These are phyloP conservation scores for Pseudozyma sp. DNA, from an alignment of 1,284 basidiomycete genomes.

Conservation along the genomic window DNA sequence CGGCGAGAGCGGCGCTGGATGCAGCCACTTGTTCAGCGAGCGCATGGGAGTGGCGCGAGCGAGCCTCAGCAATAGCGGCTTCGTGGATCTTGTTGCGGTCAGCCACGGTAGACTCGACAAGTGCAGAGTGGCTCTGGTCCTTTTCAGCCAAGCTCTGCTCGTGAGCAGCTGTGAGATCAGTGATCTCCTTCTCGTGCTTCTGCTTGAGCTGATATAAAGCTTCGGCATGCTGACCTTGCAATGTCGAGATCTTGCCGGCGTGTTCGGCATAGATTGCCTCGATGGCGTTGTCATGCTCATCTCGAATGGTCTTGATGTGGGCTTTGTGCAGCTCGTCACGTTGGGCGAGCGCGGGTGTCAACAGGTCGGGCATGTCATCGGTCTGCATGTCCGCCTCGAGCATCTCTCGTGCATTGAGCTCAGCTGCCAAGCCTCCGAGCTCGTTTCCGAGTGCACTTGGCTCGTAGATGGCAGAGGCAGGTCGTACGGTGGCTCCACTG, in stretches of 20 bases:
- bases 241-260: conserved; percentile 31
- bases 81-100: conserved; percentile 54
- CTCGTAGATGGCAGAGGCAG: conserved; percentile 44
- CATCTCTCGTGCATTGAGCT: conserved; percentile 32
- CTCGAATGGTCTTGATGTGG: conserved; percentile 31
- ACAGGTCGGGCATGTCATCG: conserved; percentile 45
- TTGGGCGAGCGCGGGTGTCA: conserved; percentile 40
- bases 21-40: conserved; percentile 56
- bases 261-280: conserved; percentile 37
- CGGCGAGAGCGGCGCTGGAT: conserved; percentile 48
- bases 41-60: conserved; percentile 56
- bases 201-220: conserved; percentile 36
- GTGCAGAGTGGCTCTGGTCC: conserved; percentile 34
- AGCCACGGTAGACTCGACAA: conserved; percentile 36
- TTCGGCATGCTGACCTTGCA: conserved; percentile 38
- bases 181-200: conserved; percentile 33
- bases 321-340: conserved; percentile 43
- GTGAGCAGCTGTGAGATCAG: conserved; percentile 27
- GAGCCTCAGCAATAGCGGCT: conserved; percentile 52
- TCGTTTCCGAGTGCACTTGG: conserved; percentile 56
- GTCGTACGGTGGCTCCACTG: conserved; percentile 35
- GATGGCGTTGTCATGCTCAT: conserved; percentile 45
- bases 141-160: conserved; percentile 24
- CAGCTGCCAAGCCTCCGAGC: conserved; percentile 41
- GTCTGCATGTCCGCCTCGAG: conserved; percentile 39